Evolutionary conservation across 2,329 filamentous ascomycete genomes (phyloP).

Genomic region (Podosphaera fusca): DNA sequence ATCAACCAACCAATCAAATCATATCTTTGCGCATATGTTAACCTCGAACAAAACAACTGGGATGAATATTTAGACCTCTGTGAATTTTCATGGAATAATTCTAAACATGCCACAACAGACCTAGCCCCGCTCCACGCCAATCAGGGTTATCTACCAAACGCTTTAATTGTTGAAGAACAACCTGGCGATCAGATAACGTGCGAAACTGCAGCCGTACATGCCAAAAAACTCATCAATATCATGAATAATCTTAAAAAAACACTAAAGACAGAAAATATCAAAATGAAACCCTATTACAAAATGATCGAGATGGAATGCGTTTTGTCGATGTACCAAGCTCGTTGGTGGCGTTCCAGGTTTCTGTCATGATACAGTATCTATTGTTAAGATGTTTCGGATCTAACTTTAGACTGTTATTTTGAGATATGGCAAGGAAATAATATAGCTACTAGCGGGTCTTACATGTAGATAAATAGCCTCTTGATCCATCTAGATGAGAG

Average conservation of each 20-base stretch:
- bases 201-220: neutral
- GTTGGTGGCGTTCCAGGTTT: too few species aligned
- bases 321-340: too few species aligned
- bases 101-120: neutral
- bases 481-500: too few species aligned
- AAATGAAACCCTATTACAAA: neutral
- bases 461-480: too few species aligned
- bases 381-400: too few species aligned
- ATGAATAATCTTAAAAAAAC: neutral
- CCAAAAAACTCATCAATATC: neutral
- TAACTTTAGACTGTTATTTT: too few species aligned
- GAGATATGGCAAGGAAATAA: too few species aligned
- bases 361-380: too few species aligned
- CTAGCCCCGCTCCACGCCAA: neutral
- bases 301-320: too few species aligned
- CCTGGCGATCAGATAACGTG: neutral
- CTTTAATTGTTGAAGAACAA: neutral
- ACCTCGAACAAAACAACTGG: constrained; percentile 4
- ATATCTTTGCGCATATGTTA: constrained; percentile 4
- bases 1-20: constrained; percentile 1
- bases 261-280: neutral
- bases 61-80: neutral
- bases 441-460: too few species aligned
- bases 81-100: neutral
- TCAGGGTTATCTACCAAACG: neutral